Percentiles rank a stretch among this genome's conserved stretches.
phyloP scores from a whole-genome alignment of 371 early-diverging fungal species.

The Nematocida ironsii region DNA sequence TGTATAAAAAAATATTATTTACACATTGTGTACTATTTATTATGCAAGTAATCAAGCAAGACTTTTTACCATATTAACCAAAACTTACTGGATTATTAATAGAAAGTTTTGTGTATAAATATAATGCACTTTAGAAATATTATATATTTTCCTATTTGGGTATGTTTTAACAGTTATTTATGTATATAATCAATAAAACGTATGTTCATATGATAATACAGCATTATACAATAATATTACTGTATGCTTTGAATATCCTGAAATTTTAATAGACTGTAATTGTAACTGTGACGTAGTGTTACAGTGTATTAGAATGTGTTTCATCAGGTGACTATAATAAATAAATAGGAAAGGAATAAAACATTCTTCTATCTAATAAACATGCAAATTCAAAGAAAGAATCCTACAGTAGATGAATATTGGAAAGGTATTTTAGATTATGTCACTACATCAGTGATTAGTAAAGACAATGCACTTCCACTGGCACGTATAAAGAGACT shows the following conservation, averaged over 20 bases:
- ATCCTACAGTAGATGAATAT: slow-evolving; percentile 46
- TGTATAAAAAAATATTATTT: too few relatives aligned
- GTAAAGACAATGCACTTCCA: slow-evolving; percentile 82
- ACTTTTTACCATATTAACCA: too few relatives aligned
- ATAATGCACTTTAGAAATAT: too few relatives aligned
- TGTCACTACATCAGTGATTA: slow-evolving; percentile 4
- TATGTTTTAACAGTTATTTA: too few relatives aligned
- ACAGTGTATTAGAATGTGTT: slow-evolving; percentile 5
- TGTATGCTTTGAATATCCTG: background rate
- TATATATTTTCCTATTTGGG: too few relatives aligned
- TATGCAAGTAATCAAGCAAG: too few relatives aligned
- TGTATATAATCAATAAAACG: too few relatives aligned
- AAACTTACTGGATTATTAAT: too few relatives aligned
- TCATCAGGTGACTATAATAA: slow-evolving; percentile 12
- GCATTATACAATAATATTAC: background rate
- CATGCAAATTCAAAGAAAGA: slow-evolving; percentile 45
- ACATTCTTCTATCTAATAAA: background rate
- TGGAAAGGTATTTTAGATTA: slow-evolving; percentile 44
- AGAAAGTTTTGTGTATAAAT: too few relatives aligned
- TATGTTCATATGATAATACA: too few relatives aligned
- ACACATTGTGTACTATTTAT: too few relatives aligned
- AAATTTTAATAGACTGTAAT: background rate
- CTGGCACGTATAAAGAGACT: slow-evolving; percentile 97
- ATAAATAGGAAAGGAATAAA: slow-evolving; percentile 17
- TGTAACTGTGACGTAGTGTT: background rate